Evolutionary conservation across 805 yeast species (phyloP), one percentile per base, ranked within the genome.

Genomic region (Metschnikowia chrysomelidarum): DNA sequence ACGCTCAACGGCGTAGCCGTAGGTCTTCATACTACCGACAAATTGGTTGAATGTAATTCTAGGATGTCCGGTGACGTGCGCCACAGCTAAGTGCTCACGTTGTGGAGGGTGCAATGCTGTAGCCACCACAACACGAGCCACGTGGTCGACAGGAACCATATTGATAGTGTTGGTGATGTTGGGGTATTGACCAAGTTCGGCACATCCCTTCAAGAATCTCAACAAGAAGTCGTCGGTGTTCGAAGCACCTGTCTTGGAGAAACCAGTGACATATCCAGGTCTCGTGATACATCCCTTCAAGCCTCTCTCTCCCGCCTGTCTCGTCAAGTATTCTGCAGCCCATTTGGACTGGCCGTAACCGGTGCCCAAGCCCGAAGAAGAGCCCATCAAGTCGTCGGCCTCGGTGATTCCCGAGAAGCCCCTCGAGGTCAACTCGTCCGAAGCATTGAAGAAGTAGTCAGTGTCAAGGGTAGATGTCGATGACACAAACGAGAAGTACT

Each of bases 281-380:
- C 99, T 79, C 24, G 91, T 78, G 50, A 93, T 81, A 35, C 89
- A 76, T 23, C 98, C 99, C 44, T 80, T 71, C 46, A 94, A 72
- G 7, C 99, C 98, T 35, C 81, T 67, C 37, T 75, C 74, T 27
- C 97, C 98, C 5, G 98, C 98, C 37, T 73, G 71, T 57, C 98
- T 78, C 42, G 87, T 79, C 29, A 93, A 70, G 50, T 85, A 78
- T 64, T 93, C 99, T 18, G 96, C 94, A 23, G 88, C 87, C 99
- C 99, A 93, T 61, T 93, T 93, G 48, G 93, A 77, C 67, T 94
- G 99, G 29, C 99, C 99, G 56, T 93, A 93, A 12, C 98, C 99
- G 41, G 82, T 84, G 18, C 88, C 84, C 40, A 93, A 71, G 1
- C 96, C 97, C 4, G 62, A 56, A 13, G 86, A 71, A 2, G 98